phyloP scores from a whole-genome alignment of 768 basidiomycete genomes.

The Tulasnella sp. region DNA sequence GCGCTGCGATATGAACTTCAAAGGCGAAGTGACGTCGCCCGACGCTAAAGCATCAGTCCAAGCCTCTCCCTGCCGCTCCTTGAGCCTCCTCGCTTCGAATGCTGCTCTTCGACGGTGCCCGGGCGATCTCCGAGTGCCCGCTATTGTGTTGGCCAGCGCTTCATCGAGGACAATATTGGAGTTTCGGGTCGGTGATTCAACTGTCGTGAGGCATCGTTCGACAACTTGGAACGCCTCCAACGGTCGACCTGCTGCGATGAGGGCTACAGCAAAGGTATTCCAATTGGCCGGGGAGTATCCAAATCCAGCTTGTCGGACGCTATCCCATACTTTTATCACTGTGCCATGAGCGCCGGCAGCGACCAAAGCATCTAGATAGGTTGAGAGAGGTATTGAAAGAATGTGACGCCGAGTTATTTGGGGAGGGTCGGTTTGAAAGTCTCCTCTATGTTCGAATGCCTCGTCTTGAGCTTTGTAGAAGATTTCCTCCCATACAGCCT shows the following conservation, averaged over 20 bases:
- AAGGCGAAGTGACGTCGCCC: background rate
- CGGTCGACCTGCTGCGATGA: constrained; percentile 73
- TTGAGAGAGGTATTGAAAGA: constrained; percentile 71
- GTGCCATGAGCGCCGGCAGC: constrained; percentile 50
- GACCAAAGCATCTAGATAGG: constrained; percentile 71
- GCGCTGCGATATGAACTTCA: background rate
- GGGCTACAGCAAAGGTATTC: constrained; percentile 71
- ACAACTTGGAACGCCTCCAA: constrained; percentile 76
- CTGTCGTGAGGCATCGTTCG: constrained; percentile 51
- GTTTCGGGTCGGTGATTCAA: background rate
- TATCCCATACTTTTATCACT: constrained; percentile 60
- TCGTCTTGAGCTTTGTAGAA: constrained; percentile 47
- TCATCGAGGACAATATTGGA: background rate
- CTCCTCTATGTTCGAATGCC: constrained; percentile 11
- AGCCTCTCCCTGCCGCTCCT: background rate
- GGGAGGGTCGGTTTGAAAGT: background rate
- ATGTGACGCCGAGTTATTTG: constrained; percentile 35
- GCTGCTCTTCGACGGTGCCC: background rate
- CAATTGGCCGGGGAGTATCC: constrained; percentile 84
- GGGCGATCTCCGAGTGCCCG: background rate
- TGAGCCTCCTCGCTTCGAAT: background rate
- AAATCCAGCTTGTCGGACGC: constrained; percentile 54
- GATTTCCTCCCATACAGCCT: constrained; percentile 61
- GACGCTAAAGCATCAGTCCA: background rate
- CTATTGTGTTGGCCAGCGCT: background rate